A percentile compares a stretch with the other conserved stretches of the same genome.
These are phyloP conservation scores for Diplogelasinospora grovesii DNA, from an alignment of 495 filamentous ascomycete species.

Conservation along the genomic window DNA sequence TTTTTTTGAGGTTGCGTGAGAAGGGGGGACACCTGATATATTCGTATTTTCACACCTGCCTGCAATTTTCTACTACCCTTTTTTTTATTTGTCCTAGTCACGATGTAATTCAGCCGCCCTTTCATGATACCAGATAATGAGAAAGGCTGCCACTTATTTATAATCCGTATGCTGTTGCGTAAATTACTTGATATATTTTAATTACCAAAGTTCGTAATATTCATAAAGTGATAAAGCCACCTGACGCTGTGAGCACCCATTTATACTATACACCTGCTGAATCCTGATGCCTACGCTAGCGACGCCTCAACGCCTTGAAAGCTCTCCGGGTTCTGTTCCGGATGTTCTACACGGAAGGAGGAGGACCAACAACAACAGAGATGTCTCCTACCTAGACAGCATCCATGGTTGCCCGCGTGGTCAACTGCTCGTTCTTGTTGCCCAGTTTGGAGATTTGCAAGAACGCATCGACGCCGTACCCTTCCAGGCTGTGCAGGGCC, in stretches of 20 bases:
- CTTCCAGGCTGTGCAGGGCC: constrained; percentile 87
- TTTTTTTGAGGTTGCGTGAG: not conserved
- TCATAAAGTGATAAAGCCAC: no score
- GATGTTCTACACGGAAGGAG: no score
- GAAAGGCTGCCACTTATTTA: constrained; percentile 28
- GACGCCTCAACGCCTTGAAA: no score
- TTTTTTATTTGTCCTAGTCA: constrained; percentile 26
- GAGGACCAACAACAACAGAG: no score
- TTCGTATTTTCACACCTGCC: no score
- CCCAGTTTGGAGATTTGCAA: constrained; percentile 94
- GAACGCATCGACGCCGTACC: constrained; percentile 97
- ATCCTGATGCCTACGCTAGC: no score
- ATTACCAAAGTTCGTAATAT: no score
- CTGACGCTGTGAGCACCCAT: no score
- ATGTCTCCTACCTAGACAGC: constrained; percentile 52
- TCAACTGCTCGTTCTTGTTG: constrained; percentile 97
- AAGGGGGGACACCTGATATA: not conserved
- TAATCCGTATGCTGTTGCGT: no score
- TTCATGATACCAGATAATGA: constrained; percentile 41
- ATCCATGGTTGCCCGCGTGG: constrained; percentile 80
- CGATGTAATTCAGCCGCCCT: constrained; percentile 42
- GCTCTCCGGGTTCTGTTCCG: no score
- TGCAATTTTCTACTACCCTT: not conserved
- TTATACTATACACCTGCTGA: no score
- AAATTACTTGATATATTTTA: no score